Evolutionary conservation across 305 asterid genomes (phyloP), one percentile per base, ranked within the genome.

Genomic region (Fraxinus angustifolia): DNA sequence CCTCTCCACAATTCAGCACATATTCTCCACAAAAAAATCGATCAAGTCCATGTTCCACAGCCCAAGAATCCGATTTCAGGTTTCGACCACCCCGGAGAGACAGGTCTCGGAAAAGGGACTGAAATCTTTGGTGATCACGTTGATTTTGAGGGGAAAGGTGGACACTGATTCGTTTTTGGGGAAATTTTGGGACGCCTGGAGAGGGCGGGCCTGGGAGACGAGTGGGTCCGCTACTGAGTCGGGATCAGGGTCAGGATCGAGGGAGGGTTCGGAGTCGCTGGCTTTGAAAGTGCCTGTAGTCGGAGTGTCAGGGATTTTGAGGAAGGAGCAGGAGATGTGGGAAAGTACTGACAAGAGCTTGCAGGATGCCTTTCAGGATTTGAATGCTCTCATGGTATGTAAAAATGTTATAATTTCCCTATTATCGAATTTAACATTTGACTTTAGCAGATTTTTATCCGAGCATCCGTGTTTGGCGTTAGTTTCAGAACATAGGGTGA

Each of bases 271-370:
- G 8, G 73, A 67, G 79, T 91, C 94, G 36, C 82, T 92, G 84
- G 97, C 96, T 0, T 23, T 95, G 78, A 81, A 87, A 86, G 78
- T 84, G 87, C 98, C 99, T 2, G 96, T 95, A 80, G 99, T 95
- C 34, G 98, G 99, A 33, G 86, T 95, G 83, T 80, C 97, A 5
- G 99, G 99, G 83, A 95, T 95, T 86, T 85, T 95, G 91, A 91
- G 99, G 90, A 93, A 92, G 87, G 99, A 95, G 91, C 98, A 95
- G 88, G 98, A 95, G 84, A 90, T 92, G 95, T 95, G 99, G 99
- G 99, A 95, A 89, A 95, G 87, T 87, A 93, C 98, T 80, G 99
- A 93, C 87, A 95, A 93, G 94, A 93, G 92, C 88, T 91, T 95
- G 91, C 96, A 92, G 88, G 98, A 95, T 78, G 99, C 99, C 78